phyloP scores from a whole-genome alignment of 257 asterid species.

The Solanum chiquidenum region DNA sequence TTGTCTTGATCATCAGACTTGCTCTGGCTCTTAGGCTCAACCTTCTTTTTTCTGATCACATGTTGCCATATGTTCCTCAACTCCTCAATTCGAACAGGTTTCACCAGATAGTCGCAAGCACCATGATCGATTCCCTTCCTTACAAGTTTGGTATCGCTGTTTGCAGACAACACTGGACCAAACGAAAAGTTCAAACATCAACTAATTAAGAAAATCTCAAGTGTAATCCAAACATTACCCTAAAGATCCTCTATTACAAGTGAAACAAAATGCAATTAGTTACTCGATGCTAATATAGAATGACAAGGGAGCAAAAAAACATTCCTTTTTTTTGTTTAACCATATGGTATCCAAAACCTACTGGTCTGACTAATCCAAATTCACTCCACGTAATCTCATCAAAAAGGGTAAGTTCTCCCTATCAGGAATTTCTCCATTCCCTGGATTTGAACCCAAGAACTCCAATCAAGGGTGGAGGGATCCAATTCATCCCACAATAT shows the following conservation, averaged over 20 bases:
- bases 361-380: neutral
- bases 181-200: neutral
- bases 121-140: constrained; percentile 79
- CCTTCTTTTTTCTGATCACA: constrained; percentile 56
- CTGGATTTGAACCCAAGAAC: neutral
- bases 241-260: neutral
- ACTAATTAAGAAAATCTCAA: neutral
- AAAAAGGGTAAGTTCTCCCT: neutral
- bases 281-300: neutral
- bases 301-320: neutral
- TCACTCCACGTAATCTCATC: neutral
- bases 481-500: neutral
- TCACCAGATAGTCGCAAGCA: constrained; percentile 88
- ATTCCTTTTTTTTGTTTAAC: neutral
- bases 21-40: constrained; percentile 21
- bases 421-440: neutral
- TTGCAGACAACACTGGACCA: constrained; percentile 72
- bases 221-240: neutral
- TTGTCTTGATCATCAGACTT: constrained; percentile 19
- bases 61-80: constrained; percentile 84
- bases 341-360: neutral
- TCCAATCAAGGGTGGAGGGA: neutral
- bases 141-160: constrained; percentile 62
- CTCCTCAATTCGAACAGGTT: constrained; percentile 75
- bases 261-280: neutral